These are phyloP conservation scores for Hypocreales sp. DNA, from an alignment of 2,329 filamentous ascomycete genomes.

Conservation along the genomic window DNA sequence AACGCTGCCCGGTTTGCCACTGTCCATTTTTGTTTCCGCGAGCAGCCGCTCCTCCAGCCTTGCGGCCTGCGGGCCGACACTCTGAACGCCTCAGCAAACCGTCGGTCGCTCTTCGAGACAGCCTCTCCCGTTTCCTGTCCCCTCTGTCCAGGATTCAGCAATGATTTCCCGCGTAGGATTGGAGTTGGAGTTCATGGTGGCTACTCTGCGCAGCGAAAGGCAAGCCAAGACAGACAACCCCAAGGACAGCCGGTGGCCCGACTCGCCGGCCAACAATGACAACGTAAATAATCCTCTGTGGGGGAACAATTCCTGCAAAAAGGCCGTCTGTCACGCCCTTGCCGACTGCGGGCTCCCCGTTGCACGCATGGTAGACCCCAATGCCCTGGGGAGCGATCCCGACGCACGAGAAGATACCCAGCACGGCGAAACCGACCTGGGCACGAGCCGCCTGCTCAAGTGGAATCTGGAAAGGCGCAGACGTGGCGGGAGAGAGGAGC, in stretches of 20 bases:
- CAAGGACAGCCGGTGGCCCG: constrained; percentile 1
- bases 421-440: neutral
- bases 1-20: too few species aligned
- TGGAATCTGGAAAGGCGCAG: neutral
- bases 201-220: neutral
- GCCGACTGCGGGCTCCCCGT: constrained; percentile 7
- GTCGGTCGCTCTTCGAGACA: too few species aligned
- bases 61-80: too few species aligned
- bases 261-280: neutral
- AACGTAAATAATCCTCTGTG: constrained; percentile 2
- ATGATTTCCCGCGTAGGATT: constrained; percentile 8
- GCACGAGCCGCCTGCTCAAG: neutral
- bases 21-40: too few species aligned
- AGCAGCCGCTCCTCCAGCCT: too few species aligned
- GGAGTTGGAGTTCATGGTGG: constrained; percentile 13
- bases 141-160: too few species aligned
- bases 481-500: neutral
- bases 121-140: too few species aligned
- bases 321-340: constrained; percentile 8
- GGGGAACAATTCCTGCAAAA: neutral
- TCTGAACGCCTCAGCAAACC: too few species aligned
- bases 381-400: neutral
- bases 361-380: neutral
- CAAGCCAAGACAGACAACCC: constrained; percentile 1
- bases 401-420: neutral